Conservation (phyloP, 805 yeast genomes). For the Kodamaea nitidulidarum region DNA sequence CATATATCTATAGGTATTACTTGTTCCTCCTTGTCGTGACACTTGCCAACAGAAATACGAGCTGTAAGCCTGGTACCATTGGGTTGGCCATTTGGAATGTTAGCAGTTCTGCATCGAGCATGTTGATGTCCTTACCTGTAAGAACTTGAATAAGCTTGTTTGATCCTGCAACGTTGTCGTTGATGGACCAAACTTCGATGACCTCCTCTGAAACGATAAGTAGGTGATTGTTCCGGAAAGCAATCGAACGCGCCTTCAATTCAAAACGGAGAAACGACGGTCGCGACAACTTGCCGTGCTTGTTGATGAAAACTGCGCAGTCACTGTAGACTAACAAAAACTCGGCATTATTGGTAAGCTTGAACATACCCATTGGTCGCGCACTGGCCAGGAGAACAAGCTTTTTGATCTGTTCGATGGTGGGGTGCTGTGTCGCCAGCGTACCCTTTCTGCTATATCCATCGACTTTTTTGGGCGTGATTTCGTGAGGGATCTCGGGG, state of each 20-base stretch:
- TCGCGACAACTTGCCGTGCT: conserved; percentile 50
- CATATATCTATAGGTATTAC: no score
- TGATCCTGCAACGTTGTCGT: conserved; percentile 40
- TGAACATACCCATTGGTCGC: conserved; percentile 61
- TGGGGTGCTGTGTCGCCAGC: conserved; percentile 10
- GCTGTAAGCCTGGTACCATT: conserved; percentile 53
- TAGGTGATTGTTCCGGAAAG: conserved; percentile 31
- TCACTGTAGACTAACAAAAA: conserved; percentile 65
- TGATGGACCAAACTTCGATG: conserved; percentile 64
- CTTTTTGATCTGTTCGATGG: conserved; percentile 38
- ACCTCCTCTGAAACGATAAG: conserved; percentile 58
- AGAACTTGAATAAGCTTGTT: conserved; percentile 62
- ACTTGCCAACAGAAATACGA: conserved; percentile 43
- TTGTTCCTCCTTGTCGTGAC: neutral
- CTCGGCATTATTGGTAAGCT: conserved; percentile 46
- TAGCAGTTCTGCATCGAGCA: conserved; percentile 21
- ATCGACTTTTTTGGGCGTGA: conserved; percentile 22
- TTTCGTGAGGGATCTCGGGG: conserved; percentile 43
- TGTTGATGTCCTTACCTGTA: conserved; percentile 59
- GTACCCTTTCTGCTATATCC: conserved; percentile 24
- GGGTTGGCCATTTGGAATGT: conserved; percentile 61
- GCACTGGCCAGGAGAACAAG: conserved; percentile 36
- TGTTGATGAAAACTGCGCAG: conserved; percentile 63
- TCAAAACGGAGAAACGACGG: conserved; percentile 41
- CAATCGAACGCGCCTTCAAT: conserved; percentile 34